phyloP scores from a whole-genome alignment of 139 green algal genomes.

The Tetradesmus lagerheimii region DNA sequence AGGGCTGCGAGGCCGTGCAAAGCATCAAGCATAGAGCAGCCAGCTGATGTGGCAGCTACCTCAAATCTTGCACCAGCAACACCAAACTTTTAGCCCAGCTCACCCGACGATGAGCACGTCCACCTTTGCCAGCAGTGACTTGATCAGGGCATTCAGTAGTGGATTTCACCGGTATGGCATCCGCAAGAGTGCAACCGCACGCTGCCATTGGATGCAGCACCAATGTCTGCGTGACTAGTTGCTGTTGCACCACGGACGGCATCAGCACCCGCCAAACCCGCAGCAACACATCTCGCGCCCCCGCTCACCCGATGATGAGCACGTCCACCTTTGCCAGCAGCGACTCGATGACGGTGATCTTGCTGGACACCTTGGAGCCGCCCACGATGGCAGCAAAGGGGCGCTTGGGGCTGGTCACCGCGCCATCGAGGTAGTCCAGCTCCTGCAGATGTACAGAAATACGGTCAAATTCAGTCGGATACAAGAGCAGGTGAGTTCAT shows the following conservation, averaged over 20 bases:
- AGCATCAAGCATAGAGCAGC: too few relatives aligned
- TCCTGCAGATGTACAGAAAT: constrained; percentile 47
- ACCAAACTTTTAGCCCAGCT: too few relatives aligned
- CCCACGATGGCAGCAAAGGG: constrained; percentile 99
- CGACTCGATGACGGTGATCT: constrained; percentile 99
- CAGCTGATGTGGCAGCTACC: too few relatives aligned
- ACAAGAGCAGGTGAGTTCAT: too few relatives aligned
- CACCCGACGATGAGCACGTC: constrained; percentile 96
- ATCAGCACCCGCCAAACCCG: not conserved
- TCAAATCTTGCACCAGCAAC: too few relatives aligned
- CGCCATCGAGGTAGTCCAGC: constrained; percentile 90
- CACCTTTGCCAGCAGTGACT: constrained; percentile 94
- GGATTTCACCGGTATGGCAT: too few relatives aligned
- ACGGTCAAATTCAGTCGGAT: too few relatives aligned
- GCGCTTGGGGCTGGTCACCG: constrained; percentile 90
- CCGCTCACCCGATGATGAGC: constrained; percentile 87
- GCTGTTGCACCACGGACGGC: not conserved
- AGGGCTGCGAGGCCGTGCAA: too few relatives aligned
- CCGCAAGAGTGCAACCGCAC: too few relatives aligned
- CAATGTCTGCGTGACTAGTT: too few relatives aligned
- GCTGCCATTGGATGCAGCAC: too few relatives aligned
- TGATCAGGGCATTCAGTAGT: too few relatives aligned
- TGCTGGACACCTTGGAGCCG: constrained; percentile 98
- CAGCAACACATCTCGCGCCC: not conserved
- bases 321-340: constrained; percentile 97